Conservation (phyloP, 2,329 filamentous ascomycete species). For the Trichoderma sp. region DNA sequence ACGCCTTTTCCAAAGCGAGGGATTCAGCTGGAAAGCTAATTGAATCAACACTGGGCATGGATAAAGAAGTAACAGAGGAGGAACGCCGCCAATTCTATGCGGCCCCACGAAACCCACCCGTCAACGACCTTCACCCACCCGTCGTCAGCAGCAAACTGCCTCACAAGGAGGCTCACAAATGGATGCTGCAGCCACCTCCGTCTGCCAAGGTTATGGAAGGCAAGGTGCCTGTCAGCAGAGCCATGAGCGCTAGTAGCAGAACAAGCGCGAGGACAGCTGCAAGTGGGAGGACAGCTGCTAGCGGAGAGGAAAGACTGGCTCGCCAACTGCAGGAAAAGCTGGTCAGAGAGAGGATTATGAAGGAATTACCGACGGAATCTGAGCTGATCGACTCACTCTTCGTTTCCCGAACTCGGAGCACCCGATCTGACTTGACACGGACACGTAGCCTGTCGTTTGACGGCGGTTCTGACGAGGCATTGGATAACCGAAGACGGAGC, state of each 20-base stretch:
- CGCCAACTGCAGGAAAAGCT: conserved; percentile 49
- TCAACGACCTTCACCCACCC: conserved; percentile 85
- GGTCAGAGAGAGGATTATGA: conserved; percentile 49
- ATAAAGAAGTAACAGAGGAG: conserved; percentile 55
- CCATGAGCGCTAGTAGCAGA: conserved; percentile 58
- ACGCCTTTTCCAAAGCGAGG: conserved; percentile 60
- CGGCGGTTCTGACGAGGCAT: conserved; percentile 40
- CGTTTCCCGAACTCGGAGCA: conserved; percentile 34
- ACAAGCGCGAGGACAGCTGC: conserved; percentile 48
- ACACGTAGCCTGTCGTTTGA: conserved; percentile 45
- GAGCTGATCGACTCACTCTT: conserved; percentile 49
- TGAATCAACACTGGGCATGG: conserved; percentile 54
- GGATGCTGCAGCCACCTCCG: conserved; percentile 95
- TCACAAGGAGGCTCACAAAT: conserved; percentile 70
- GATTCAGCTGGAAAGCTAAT: conserved; percentile 57
- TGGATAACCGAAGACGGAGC: conserved; percentile 35
- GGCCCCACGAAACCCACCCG: conserved; percentile 65
- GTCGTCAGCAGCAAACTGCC: conserved; percentile 75
- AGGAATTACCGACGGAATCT: conserved; percentile 46
- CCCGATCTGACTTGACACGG: conserved; percentile 38
- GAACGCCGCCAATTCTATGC: conserved; percentile 63
- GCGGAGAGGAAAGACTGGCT: conserved; percentile 42
- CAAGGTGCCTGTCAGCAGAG: conserved; percentile 69
- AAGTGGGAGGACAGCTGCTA: conserved; percentile 34
- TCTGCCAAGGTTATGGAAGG: conserved; percentile 88